A percentile compares a stretch with the other conserved stretches of the same genome.
Evolutionary conservation across 352 stramenopile species (phyloP).

Genomic region (Pythium sukuiense): DNA sequence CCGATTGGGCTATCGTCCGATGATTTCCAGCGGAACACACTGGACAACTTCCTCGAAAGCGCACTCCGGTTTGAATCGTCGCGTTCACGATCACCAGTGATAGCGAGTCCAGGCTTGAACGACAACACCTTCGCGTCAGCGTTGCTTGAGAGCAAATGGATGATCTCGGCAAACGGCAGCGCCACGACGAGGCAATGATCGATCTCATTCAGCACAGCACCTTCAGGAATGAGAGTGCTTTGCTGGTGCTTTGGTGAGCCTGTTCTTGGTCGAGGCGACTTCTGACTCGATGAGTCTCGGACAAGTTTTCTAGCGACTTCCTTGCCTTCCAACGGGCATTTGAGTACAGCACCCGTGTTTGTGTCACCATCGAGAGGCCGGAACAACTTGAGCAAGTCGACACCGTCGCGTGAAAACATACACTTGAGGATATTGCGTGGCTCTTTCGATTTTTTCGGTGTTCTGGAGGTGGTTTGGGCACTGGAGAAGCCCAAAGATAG

Average conservation of each 20-base stretch:
- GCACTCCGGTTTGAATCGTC: slow-evolving; percentile 21
- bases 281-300: neutral
- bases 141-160: slow-evolving; percentile 54
- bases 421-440: slow-evolving; percentile 39
- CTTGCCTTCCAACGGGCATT: slow-evolving; percentile 40
- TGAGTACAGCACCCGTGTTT: slow-evolving; percentile 51
- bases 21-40: slow-evolving; percentile 47
- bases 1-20: slow-evolving; percentile 24
- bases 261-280: slow-evolving; percentile 4
- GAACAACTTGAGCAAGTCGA: slow-evolving; percentile 45
- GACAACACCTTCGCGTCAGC: slow-evolving; percentile 43
- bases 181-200: slow-evolving; percentile 55
- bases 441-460: slow-evolving; percentile 45
- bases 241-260: neutral
- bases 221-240: slow-evolving; percentile 43
- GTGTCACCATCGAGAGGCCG: slow-evolving; percentile 50
- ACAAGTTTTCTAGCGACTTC: neutral
- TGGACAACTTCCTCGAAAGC: slow-evolving; percentile 48
- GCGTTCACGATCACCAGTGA: slow-evolving; percentile 30
- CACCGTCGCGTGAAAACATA: slow-evolving; percentile 39
- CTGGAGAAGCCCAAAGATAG: slow-evolving; percentile 62
- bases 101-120: slow-evolving; percentile 55
- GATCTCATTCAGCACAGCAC: slow-evolving; percentile 66
- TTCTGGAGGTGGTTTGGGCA: slow-evolving; percentile 19
- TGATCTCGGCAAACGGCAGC: slow-evolving; percentile 65